These are phyloP conservation scores for Pseudophaeomoniella oleicola DNA, from an alignment of 2,329 filamentous ascomycete genomes.

Conservation along the genomic window DNA sequence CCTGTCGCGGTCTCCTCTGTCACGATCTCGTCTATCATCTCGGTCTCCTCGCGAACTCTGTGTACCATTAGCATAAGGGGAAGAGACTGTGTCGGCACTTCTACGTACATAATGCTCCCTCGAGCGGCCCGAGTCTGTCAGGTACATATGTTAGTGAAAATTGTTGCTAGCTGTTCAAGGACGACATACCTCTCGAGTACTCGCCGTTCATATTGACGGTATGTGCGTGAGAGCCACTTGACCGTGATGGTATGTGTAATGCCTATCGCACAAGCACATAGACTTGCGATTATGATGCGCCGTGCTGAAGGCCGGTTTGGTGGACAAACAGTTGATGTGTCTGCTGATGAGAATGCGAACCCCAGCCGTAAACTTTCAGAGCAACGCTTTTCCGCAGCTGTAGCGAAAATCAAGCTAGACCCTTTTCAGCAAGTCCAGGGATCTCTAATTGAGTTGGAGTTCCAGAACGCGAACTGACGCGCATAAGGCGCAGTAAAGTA, in stretches of 20 bases:
- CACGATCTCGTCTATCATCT: constrained; percentile 23
- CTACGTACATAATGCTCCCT: constrained; percentile 39
- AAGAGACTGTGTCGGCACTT: constrained; percentile 9
- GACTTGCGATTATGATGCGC: too few relatives aligned
- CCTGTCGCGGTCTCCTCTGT: constrained; percentile 21
- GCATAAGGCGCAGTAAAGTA: too few relatives aligned
- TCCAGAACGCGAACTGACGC: neutral
- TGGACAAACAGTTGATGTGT: too few relatives aligned
- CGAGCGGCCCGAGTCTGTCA: constrained; percentile 34
- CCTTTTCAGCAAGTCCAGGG: neutral
- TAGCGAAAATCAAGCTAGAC: neutral
- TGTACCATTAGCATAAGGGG: too few relatives aligned
- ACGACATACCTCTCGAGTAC: neutral
- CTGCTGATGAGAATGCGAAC: too few relatives aligned
- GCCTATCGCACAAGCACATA: too few relatives aligned
- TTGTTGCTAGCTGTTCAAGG: too few relatives aligned
- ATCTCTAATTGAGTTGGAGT: neutral
- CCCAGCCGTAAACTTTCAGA: neutral
- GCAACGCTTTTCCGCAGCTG: neutral
- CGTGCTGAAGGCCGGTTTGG: too few relatives aligned
- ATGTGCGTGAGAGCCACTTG: too few relatives aligned
- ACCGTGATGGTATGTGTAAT: too few relatives aligned
- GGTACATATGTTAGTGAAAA: too few relatives aligned
- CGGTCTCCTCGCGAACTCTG: constrained; percentile 33
- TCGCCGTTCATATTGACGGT: neutral